Base-by-base conservation (phyloP, 768 basidiomycete species). In the Neoboletus subvelutipes region DNA sequence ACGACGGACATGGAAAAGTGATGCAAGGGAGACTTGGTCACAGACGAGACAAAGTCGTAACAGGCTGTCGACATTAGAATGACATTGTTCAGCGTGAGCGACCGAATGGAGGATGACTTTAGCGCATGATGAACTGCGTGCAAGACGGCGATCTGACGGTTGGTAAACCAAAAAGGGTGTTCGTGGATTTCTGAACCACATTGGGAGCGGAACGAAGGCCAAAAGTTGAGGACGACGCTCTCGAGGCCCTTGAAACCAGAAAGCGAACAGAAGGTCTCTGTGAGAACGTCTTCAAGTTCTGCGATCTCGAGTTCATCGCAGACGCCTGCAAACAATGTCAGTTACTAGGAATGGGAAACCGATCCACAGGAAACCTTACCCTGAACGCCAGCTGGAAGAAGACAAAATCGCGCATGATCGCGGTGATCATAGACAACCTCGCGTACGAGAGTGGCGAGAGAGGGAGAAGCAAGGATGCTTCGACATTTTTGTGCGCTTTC, bases 1-100 rank as follows among this genome's bases (percentile, higher is more conserved):
- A 73, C 63, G 31, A 71, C 57, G 13, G 70, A 62, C 48, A 71
- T 62, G 36, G 70, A 73, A 10, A 71, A 60, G 49, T 73, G 67
- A 1, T 70, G 65, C 11, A 71, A 24, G 18, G 70, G 64, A 4
- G 71, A 64, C 39, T 73, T 55, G 0, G 49, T 52, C 46, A 71
- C 46, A 8, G 70, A 54, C 2, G 57, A 52, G 12, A 70, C 66
- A 42, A 71, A 73, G 49, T 70, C 67, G 15, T 73, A 73, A 22
- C 47, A 59, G 22, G 58, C 40, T 1, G 64, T 3, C 20, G 69
- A 56, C 71, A 61, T 67, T 28, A 71, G 33, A 18, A 68, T 39
- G 13, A 69, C 43, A 11, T 71, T 71, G 52, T 67, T 67, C 26
- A 71, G 39, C 5, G 59, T 42, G 43, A 71, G 62, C 1, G 70